Base-by-base conservation (phyloP, 805 yeast genomes). In the Candida berthetii region DNA sequence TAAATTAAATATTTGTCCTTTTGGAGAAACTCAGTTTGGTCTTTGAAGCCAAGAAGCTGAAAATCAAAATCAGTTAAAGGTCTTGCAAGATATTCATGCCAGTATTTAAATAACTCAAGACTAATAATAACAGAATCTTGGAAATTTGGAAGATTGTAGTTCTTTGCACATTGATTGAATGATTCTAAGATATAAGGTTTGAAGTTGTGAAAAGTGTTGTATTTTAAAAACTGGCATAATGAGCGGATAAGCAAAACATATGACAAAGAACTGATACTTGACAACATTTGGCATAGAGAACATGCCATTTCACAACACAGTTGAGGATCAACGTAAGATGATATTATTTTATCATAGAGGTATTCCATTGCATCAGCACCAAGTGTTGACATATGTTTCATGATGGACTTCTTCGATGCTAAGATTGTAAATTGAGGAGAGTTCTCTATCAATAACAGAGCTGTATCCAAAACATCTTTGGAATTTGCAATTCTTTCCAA, bases 11-110 rank as follows among this genome's bases (percentile, higher is more conserved):
- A 54, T 40, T 58, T 61, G 45, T 66, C 67, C 1, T 57, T 8
- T 31, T 17, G 34, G 14, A 31, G 17, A 31, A 31, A 31, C 3
- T 31, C 61, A 3, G 41, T 34, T 3, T 43, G 42, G 9, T 51
- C 49, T 2, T 41, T 16, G 46, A 62, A 74, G 0, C 62, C 74
- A 48, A 77, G 66, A 1, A 71, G 41, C 1, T 42, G 44, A 41
- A 46, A 46, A 1, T 53, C 54, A 24, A 47, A 50, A 8, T 28
- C 29, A 14, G 29, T 27, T 13, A 27, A 13, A 11, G 29, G 29
- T 13, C 29, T 27, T 11, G 16, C 36, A 15, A n/a, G 10, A 5
- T 10, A 4, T 3, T 38, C 34, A 15, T 20, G 36, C 50, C 50
- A 48, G 17, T 35, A 36, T 11, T 25, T 35, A 3, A 48, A 39